These are phyloP conservation scores for Zygoascus meyerae DNA, from an alignment of 1,139 yeast species.

Conservation along the genomic window DNA sequence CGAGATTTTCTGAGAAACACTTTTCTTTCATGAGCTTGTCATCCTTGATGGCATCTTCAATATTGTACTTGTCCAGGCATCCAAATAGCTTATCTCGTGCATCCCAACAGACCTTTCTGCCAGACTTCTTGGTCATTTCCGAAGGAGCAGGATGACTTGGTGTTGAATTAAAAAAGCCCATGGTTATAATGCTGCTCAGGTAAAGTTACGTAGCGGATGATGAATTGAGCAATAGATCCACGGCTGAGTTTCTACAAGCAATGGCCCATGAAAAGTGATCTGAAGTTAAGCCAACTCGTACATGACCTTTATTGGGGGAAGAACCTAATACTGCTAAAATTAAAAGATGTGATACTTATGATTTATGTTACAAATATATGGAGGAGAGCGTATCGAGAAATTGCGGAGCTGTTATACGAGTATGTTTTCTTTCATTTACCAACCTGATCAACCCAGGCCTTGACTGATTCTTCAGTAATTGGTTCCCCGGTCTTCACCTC, in stretches of 20 bases:
- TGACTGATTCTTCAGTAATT: conserved; percentile 48
- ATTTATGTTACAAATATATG: too few relatives aligned
- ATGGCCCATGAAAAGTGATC: neutral
- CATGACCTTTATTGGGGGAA: too few relatives aligned
- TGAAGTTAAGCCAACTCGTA: too few relatives aligned
- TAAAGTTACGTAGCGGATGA: neutral
- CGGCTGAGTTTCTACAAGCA: neutral
- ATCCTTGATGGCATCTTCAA: conserved; percentile 40
- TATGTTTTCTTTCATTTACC: conserved; percentile 27
- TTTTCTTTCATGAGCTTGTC: conserved; percentile 27
- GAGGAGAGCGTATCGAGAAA: too few relatives aligned
- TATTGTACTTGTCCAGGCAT: conserved; percentile 51
- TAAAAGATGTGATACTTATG: neutral
- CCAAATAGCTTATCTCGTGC: conserved; percentile 53
- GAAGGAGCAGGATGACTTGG: conserved; percentile 3
- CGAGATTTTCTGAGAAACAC: conserved; percentile 43
- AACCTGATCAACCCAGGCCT: conserved; percentile 50
- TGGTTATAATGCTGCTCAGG: conserved; percentile 4
- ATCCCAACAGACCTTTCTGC: conserved; percentile 61
- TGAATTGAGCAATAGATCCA: too few relatives aligned
- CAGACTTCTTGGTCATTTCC: conserved; percentile 43
- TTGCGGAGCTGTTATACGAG: too few relatives aligned
- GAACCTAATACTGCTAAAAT: too few relatives aligned
- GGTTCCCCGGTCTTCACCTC: conserved; percentile 37
- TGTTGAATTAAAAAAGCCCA: conserved; percentile 16